Conservation (phyloP, 805 yeast genomes). For the Wickerhamiella occidentalis region DNA sequence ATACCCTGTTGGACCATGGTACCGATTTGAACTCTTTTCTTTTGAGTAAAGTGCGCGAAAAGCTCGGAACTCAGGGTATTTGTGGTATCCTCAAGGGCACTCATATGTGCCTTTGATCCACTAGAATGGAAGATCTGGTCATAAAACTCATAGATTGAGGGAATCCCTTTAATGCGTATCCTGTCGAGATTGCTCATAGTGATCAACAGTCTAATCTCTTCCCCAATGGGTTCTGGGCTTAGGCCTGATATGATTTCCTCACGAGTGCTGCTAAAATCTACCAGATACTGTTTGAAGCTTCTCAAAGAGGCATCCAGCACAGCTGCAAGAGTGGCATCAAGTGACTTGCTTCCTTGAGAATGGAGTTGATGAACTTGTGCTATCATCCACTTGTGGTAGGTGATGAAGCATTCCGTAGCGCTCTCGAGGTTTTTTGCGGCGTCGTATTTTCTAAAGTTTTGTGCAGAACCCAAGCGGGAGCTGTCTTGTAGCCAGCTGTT, state of each 20-base stretch:
- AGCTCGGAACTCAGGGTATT: conserved; percentile 35
- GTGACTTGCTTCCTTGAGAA: background rate
- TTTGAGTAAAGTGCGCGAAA: conserved; percentile 37
- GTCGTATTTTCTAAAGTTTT: conserved; percentile 30
- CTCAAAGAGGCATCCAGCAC: background rate
- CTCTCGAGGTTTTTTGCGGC: conserved; percentile 32
- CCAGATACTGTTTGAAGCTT: conserved; percentile 1
- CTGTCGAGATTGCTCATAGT: conserved; percentile 44
- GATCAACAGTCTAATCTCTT: conserved; percentile 39
- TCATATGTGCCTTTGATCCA: background rate
- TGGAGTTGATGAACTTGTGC: conserved; percentile 12
- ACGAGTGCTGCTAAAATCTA: background rate
- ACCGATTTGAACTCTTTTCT: conserved; percentile 40
- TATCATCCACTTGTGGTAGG: conserved; percentile 28
- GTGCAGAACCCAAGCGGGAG: conserved; percentile 28
- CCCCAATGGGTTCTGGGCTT: conserved; percentile 34
- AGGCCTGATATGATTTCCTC: conserved; percentile 23
- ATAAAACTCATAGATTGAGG: conserved; percentile 28
- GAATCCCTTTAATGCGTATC: conserved; percentile 36
- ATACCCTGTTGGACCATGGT: conserved; percentile 32
- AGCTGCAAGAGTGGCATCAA: background rate
- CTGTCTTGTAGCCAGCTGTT: conserved; percentile 43
- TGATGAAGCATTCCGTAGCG: conserved; percentile 22
- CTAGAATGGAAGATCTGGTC: conserved; percentile 9
- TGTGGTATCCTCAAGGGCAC: conserved; percentile 21